Evolutionary conservation across 2,329 filamentous ascomycete species (phyloP), one percentile per base, ranked within the genome.

Genomic region (Penicillium sp.): DNA sequence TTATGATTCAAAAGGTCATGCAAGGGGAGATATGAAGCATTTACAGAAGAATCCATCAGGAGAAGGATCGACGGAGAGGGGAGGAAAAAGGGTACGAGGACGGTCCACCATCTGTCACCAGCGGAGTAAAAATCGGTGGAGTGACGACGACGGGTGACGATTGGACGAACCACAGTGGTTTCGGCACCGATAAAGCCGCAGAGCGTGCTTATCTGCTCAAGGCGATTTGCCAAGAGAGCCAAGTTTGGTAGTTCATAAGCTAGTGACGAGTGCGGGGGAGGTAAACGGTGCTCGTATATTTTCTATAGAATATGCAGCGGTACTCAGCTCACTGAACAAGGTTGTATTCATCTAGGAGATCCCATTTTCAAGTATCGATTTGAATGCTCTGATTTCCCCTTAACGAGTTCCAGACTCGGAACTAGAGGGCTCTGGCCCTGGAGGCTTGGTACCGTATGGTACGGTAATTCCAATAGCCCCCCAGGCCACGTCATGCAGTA

Each of bases 401-500:
- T 19, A 3, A 39, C n/a, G 16, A 19, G 16, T 39, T 39, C 16
- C 16, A 39, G n/a, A 29, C 13, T 33, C 29, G 27, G 31, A 25
- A 25, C 44, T 25, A 27, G 10, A 46, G 23, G 25, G 25, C 3
- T 8, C 35, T 29, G 16, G 31, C 10, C 21, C 13, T 26, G 31
- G 5, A 33, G 25, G 7, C 3, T 13, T n/a, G 6, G 39, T 42
- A 50, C 48, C 33, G 33, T 54, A 56, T 31, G 39, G 60, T 62
- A 62, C 42, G 27, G 46, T 61, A 61, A 59, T 48, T 54, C 42
- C 19, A 13, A 19, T 31, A 26, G 49, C 43, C 37, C 45, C 39
- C 23, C 45, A 53, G 43, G 61, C 56, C 61, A 49, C 59, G 61
- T 61, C 59, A 62, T 59, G 53, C 29, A 35, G 23, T 57, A 39